A percentile compares a stretch with the other conserved stretches of the same genome.
Evolutionary conservation across 176 grass and related monocot species (phyloP).

Genomic region (Aegilops tauschii): DNA sequence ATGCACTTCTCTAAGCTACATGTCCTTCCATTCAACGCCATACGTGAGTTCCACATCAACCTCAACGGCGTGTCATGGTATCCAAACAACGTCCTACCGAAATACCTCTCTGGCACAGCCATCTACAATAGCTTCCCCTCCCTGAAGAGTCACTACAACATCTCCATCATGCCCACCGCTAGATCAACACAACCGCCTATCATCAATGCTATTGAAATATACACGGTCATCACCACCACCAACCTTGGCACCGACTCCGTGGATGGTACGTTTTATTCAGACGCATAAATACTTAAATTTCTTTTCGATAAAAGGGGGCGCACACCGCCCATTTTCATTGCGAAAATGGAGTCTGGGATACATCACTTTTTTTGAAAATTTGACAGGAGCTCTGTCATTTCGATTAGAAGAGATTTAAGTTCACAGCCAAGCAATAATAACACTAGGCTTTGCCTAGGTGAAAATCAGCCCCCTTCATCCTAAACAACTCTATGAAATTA

Average conservation of each 20-base stretch:
- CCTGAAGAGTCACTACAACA: neutral
- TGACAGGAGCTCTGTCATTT: no score
- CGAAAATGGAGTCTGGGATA: no score
- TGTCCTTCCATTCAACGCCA: neutral
- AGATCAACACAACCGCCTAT: conserved; percentile 51
- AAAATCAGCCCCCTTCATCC: no score
- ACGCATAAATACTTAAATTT: no score
- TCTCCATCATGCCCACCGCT: conserved; percentile 37
- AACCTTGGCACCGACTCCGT: neutral
- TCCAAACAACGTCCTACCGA: neutral
- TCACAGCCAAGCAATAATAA: no score
- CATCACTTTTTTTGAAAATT: no score
- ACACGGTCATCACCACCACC: conserved; percentile 25
- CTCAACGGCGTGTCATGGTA: conserved; percentile 14
- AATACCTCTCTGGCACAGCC: conserved; percentile 1
- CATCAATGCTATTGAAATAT: conserved; percentile 54
- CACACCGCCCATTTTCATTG: no score
- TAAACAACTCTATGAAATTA: no score
- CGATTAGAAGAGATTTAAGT: no score
- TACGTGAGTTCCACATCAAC: conserved; percentile 34
- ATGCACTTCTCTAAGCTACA: conserved; percentile 42
- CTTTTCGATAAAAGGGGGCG: no score
- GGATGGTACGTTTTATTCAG: neutral
- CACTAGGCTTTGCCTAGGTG: no score
- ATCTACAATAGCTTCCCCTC: neutral